phyloP scores from a whole-genome alignment of 176 grass and related monocot species.

The Phyllostachys edulis region DNA sequence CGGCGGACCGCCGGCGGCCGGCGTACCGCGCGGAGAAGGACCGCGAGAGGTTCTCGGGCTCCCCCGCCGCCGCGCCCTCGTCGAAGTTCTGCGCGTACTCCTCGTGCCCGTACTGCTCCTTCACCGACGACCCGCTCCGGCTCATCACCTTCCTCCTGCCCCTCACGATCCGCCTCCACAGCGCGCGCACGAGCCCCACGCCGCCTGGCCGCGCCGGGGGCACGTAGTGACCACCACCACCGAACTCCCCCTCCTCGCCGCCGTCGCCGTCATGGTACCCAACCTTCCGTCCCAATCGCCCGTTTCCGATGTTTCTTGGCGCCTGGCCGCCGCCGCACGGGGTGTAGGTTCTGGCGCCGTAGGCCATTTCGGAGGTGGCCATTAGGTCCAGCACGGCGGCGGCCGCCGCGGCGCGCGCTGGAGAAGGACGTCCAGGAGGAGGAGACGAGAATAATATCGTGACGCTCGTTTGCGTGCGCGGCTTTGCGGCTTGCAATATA shows the following conservation, averaged over 20 bases:
- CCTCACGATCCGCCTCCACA: conserved; percentile 46
- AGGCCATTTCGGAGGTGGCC: background rate
- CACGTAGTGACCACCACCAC: background rate
- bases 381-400: background rate
- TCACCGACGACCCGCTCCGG: background rate
- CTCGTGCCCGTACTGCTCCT: conserved; percentile 40
- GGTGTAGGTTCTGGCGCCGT: background rate
- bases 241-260: background rate
- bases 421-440: background rate
- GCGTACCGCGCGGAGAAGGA: conserved; percentile 57
- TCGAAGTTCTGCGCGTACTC: conserved; percentile 76
- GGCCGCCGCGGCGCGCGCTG: background rate
- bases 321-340: background rate
- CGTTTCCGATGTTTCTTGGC: background rate
- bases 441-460: background rate
- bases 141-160: background rate
- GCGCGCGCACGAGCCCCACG: conserved; percentile 10
- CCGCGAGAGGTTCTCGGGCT: conserved; percentile 53
- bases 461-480: no score
- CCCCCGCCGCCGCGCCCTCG: conserved; percentile 40
- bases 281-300: background rate
- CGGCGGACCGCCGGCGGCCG: background rate
- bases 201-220: background rate
- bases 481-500: no score
- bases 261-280: background rate